These are phyloP conservation scores for Rubus idaeus DNA, from an alignment of 306 rosid genomes.

Conservation along the genomic window DNA sequence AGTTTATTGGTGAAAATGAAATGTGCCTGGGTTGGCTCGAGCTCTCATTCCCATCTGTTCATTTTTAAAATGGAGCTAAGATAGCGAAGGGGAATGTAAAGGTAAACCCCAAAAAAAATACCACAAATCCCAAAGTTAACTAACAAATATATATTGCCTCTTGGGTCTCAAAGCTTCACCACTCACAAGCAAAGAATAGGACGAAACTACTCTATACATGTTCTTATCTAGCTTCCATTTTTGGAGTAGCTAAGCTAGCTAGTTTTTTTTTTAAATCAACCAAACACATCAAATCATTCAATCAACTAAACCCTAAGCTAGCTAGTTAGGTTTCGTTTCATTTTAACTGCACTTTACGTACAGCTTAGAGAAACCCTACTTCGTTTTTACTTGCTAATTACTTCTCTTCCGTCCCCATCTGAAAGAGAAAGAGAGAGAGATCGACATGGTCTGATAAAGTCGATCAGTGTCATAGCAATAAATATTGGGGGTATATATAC, in stretches of 20 bases:
- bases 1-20: slow-evolving; percentile 21
- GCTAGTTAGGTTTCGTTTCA: not conserved
- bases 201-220: too few species aligned
- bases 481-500: slow-evolving; percentile 32
- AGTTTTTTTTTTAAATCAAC: too few species aligned
- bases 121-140: slow-evolving; percentile 70
- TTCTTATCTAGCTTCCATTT: slow-evolving; percentile 1
- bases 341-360: not conserved
- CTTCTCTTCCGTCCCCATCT: not conserved
- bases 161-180: not conserved
- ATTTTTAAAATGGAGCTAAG: not conserved
- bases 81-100: slow-evolving; percentile 1
- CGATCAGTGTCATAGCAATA: slow-evolving; percentile 40
- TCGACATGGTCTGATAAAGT: slow-evolving; percentile 7
- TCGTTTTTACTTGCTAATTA: not conserved
- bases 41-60: slow-evolving; percentile 6
- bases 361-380: not conserved
- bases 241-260: not conserved
- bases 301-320: too few species aligned
- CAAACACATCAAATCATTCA: too few species aligned
- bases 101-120: not conserved
- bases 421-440: not conserved
- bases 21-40: not conserved
- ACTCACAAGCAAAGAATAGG: too few species aligned
- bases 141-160: slow-evolving; percentile 16